Evolutionary conservation across 176 grass and related monocot species (phyloP), one percentile per base, ranked within the genome.

Genomic region (Echinochloa phyllopogon): DNA sequence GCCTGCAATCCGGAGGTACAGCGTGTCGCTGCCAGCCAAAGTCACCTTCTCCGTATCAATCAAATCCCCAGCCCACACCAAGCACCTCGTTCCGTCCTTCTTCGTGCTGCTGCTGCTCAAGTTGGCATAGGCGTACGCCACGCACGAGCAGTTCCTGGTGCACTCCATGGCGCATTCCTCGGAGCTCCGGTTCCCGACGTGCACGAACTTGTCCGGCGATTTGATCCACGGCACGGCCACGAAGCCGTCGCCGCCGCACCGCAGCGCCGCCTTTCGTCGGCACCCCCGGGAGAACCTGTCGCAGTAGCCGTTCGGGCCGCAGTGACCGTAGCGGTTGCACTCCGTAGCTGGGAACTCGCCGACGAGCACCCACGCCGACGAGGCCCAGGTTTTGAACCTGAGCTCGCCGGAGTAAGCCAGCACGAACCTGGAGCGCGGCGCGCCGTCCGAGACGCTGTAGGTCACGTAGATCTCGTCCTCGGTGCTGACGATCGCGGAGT

Each of bases 271-370:
- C 24, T 3, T 68, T 17, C 91, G 82, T 0, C 36, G 42, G 64
- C 91, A 90, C 1, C 91, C 87, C 1, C 0, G 55, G 0, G 58
- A 63, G 66, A 84, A 82, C 10, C 20, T 44, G 40, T 90, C 81
- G 8, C 87, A 93, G 74, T 81, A 92, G 6, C 87, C 87, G 41
- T 41, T 70, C 0, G 58, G 77, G 29, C 91, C 87, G 1, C 91
- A 93, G 11, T 29, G 50, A 8, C 50, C 77, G 25, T 79, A 93
- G 15, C 10, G 4, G 20, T 6, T 58, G 67, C 87, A 88, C 11
- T 24, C 57, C 15, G 53, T 0, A 2, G 24, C 0, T 0, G 87
- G 81, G 58, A 10, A 74, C 4, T 6, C n/a, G 0, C 0, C 9
- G 4, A 90, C n/a, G 42, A 1, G 21, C 1, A 0, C 0, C 79